These are phyloP conservation scores for Cylindrodendrum hubeiense DNA, from an alignment of 2,329 filamentous ascomycete genomes.

Conservation along the genomic window DNA sequence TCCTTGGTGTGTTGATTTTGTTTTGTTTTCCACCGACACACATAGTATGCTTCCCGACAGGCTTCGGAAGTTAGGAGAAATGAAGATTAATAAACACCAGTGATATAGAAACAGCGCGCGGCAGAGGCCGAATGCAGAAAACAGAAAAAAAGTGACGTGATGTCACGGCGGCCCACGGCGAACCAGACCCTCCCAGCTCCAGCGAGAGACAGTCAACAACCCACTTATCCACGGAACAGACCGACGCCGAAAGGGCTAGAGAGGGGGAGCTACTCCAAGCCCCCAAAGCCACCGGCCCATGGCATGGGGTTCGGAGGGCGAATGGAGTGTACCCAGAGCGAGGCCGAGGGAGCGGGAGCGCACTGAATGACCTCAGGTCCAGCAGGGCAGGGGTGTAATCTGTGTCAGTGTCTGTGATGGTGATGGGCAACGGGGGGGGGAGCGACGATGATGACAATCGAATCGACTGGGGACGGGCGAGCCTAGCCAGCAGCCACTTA, in stretches of 20 bases:
- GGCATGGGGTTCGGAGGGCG: conserved; percentile 25
- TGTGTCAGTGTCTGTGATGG: neutral
- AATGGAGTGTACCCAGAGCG: neutral
- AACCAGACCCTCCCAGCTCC: neutral
- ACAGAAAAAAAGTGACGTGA: conserved; percentile 5
- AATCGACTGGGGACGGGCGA: neutral
- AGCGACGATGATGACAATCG: neutral
- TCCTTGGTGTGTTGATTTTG: neutral
- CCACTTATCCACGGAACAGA: conserved; percentile 16
- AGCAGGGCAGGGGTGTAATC: neutral
- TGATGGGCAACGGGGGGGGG: neutral
- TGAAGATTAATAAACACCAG: conserved; percentile 16
- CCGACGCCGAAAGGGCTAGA: conserved; percentile 14
- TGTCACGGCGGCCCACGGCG: neutral
- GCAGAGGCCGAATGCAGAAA: conserved; percentile 15
- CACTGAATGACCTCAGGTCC: conserved; percentile 1
- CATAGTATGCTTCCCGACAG: conserved; percentile 14
- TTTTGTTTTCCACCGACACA: neutral
- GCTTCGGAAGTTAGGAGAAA: conserved; percentile 23
- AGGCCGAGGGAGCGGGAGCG: neutral
- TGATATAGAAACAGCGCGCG: conserved; percentile 11
- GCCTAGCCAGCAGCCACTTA: neutral
- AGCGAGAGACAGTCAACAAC: neutral
- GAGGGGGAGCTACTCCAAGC: conserved; percentile 1
- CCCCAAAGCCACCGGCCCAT: conserved; percentile 10